Base-by-base conservation (phyloP, 2,329 filamentous ascomycete genomes). In the Ceratocystiopsis minuta region DNA sequence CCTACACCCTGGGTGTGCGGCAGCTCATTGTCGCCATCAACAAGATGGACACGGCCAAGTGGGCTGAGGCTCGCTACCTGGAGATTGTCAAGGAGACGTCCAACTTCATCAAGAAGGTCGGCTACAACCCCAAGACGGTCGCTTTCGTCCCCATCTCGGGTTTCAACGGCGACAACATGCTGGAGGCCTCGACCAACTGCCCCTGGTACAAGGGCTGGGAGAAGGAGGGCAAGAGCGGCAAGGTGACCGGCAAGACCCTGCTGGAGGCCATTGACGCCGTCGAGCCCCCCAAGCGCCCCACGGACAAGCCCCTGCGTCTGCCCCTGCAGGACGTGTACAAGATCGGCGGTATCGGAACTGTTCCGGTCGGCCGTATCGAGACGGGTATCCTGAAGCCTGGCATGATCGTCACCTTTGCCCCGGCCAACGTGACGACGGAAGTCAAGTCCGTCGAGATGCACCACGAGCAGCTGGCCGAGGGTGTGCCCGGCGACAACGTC, bases 401-500 rank as follows among this genome's bases (percentile, higher is more conserved):
- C 63, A 80, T 88, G 83, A 78, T 96, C 70, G 88, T 96, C 57
- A 96, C 88, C 72, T 96, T 96, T 69, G 90, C 90, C 62, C 90
- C 90, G 56, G 73, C 87, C 75, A 85, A 85, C 79, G 87, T 98
- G 66, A 96, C 90, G 80, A 96, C 90, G 77, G 90, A 98, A 84
- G 90, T 96, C 79, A 98, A 98, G 86, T 96, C 88, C 68, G 90
- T 98, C 61, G 90, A 98, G 77, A 98, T 98, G 90, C 88, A 95
- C 80, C 88, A 96, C 86, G 85, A 95, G 77, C 87, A 95, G 81
- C 87, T 98, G 57, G 49, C 65, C 53, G 80, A 94, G 78, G 90
- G 90, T 83, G 62, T 83, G 54, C 90, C 90, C 62, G 90, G 90
- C 80, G 90, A 98, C 84, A 98, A 98, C 77, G 90, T 98, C 67